Base-by-base conservation (phyloP, 1,284 basidiomycete genomes). In the Malassezia restricta region DNA sequence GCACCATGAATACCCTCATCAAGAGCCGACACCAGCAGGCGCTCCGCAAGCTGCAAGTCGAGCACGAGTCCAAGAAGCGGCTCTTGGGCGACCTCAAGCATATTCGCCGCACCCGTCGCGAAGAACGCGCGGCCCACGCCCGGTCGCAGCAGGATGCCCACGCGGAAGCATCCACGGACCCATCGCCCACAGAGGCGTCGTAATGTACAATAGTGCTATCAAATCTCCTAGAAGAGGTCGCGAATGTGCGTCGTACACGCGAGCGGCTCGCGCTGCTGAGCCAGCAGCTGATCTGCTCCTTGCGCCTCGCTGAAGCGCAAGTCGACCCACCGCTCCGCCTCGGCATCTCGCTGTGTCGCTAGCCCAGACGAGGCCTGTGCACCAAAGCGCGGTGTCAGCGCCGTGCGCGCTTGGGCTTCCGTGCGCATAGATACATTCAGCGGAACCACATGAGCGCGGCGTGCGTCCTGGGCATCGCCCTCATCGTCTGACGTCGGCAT, bases 321-420 rank as follows among this genome's bases (percentile, higher is more conserved):
- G 7, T 66, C 63, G 11, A 72, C 49, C 69, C 69, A 72, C n/a
- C 62, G 56, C 50, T 72, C 69, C 7, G 62, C 65, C 17, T 72
- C 70, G 1, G 68, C 68, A 38, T 66, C 64, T 39, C 68, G 57
- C 43, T 65, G 59, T 6, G 60, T 40, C n/a, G 17, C 20, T 11
- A 12, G 33, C n/a, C 11, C 39, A 8, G 59, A 6, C 57, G 60
- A 64, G 68, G 15, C 20, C 14, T 17, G 14, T 20, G 8, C 9
- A 12, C 32, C 32, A 24, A 7, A 17, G 32, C 32, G 32, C 20
- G 40, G n/a, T 27, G 58, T 58, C 42, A 55, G 48, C 11, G 29
- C 35, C 14, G 35, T 44, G 2, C 54, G 47, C 1, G 52, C 52
- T 20, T 51, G 55, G 3, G 57, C 53, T 24, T 64, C 62, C 30